Evolutionary conservation across 139 green algal genomes (phyloP).

Genomic region (Chlorella vulgaris): DNA sequence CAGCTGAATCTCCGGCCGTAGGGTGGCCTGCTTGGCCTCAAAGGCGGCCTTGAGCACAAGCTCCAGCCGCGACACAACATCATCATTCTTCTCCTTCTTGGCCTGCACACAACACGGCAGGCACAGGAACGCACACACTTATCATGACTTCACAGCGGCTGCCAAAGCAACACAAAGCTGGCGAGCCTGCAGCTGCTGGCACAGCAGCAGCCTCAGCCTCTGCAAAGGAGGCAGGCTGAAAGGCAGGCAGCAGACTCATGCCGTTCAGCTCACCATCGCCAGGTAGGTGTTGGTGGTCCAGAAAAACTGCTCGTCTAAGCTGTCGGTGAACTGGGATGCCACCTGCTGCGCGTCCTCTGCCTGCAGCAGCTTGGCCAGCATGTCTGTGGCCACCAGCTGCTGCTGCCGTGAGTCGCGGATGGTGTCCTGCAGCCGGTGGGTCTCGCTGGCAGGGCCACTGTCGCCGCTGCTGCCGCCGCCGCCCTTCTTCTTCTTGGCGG

Average conservation of each 20-base stretch:
- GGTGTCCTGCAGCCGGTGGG: background rate
- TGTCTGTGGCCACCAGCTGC: slow-evolving; percentile 34
- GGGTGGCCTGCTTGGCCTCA: slow-evolving; percentile 66
- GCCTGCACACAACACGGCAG: slow-evolving; percentile 22
- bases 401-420: slow-evolving; percentile 1
- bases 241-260: background rate
- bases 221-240: background rate
- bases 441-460: background rate
- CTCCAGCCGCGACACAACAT: slow-evolving; percentile 55
- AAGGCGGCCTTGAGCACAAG: slow-evolving; percentile 50
- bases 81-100: slow-evolving; percentile 58
- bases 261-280: background rate
- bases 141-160: background rate
- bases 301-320: slow-evolving; percentile 45
- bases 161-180: background rate
- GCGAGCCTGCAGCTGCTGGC: background rate
- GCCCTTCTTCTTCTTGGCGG: background rate
- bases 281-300: slow-evolving; percentile 8
- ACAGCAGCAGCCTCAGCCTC: background rate
- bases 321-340: slow-evolving; percentile 36
- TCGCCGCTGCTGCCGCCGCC: background rate
- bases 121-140: background rate
- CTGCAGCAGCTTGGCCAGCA: slow-evolving; percentile 46
- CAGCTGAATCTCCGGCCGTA: slow-evolving; percentile 70
- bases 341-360: slow-evolving; percentile 1